These are phyloP conservation scores for Cutaneotrichosporon spelunceum DNA, from an alignment of 1,284 basidiomycete species.

Conservation along the genomic window DNA sequence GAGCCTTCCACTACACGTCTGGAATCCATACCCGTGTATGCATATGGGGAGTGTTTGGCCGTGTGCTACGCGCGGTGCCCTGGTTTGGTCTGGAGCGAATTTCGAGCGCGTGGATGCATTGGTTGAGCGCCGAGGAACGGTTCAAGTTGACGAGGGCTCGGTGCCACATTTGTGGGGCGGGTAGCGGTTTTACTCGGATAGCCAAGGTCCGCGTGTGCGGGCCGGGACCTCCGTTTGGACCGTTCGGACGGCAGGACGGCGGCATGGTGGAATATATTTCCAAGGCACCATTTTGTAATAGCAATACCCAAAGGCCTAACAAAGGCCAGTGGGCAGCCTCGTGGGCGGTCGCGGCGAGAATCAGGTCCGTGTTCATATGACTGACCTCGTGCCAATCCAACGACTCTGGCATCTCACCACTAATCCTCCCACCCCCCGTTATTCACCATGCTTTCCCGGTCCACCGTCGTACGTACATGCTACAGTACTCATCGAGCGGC, in stretches of 20 bases:
- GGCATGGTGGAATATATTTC: too few relatives aligned
- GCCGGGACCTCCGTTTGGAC: not conserved
- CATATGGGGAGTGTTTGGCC: not conserved
- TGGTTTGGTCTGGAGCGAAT: not conserved
- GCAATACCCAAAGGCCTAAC: too few relatives aligned
- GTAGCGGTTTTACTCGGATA: constrained; percentile 18
- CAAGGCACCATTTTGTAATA: too few relatives aligned
- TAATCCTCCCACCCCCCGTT: constrained; percentile 4
- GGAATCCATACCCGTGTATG: not conserved
- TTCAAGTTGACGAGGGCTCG: not conserved
- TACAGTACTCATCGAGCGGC: not conserved
- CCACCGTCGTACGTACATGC: constrained; percentile 32
- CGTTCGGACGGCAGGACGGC: not conserved
- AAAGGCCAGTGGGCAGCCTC: too few relatives aligned
- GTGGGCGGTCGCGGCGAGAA: not conserved
- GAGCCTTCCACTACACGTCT: not conserved
- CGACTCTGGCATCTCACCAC: not conserved
- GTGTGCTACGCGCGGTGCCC: not conserved
- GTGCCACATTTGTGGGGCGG: constrained; percentile 16
- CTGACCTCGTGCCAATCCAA: not conserved
- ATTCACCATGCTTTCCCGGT: constrained; percentile 33
- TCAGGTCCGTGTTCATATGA: constrained; percentile 5
- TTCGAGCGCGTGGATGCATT: not conserved
- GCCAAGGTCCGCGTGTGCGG: constrained; percentile 4
- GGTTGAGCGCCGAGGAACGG: not conserved